A percentile compares a stretch with the other conserved stretches of the same genome.
Conservation (phyloP, 495 filamentous ascomycete genomes). For the Lineolata rhizophorae region DNA sequence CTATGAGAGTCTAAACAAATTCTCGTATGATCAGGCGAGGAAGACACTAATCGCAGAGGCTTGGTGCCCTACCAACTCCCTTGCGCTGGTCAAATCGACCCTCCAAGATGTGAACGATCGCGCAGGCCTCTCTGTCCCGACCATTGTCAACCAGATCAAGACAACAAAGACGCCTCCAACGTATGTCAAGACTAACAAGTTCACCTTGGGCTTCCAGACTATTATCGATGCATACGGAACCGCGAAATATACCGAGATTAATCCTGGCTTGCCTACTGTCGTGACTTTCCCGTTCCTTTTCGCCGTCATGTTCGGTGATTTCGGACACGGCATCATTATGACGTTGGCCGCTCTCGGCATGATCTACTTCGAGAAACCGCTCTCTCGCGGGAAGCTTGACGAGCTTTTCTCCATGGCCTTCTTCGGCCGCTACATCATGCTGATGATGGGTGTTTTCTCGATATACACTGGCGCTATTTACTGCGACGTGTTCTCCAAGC, state of each 20-base stretch:
- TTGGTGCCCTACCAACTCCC: conserved; percentile 82
- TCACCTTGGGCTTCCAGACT: conserved; percentile 94
- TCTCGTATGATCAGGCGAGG: conserved; percentile 85
- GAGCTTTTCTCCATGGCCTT: conserved; percentile 96
- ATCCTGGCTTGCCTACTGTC: conserved; percentile 83
- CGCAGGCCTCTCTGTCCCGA: conserved; percentile 81
- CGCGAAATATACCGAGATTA: conserved; percentile 90
- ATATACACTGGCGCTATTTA: conserved; percentile 95
- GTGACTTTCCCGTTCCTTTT: conserved; percentile 97
- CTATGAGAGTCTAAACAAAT: conserved; percentile 89
- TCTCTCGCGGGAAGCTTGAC: conserved; percentile 67
- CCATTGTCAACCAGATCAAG: conserved; percentile 89
- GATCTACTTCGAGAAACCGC: conserved; percentile 85
- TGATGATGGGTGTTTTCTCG: conserved; percentile 94
- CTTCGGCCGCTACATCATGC: conserved; percentile 93
- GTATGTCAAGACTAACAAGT: conserved; percentile 91
- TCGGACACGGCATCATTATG: conserved; percentile 83
- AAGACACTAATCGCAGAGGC: conserved; percentile 95
- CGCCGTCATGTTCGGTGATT: conserved; percentile 97
- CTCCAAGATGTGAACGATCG: conserved; percentile 91
- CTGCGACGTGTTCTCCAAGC: conserved; percentile 91
- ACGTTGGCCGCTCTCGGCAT: conserved; percentile 56
- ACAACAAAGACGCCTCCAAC: conserved; percentile 95
- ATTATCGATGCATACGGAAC: conserved; percentile 98
- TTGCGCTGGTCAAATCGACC: conserved; percentile 84